Base-by-base conservation (phyloP, 768 basidiomycete genomes). In the Tulasnella sp. region DNA sequence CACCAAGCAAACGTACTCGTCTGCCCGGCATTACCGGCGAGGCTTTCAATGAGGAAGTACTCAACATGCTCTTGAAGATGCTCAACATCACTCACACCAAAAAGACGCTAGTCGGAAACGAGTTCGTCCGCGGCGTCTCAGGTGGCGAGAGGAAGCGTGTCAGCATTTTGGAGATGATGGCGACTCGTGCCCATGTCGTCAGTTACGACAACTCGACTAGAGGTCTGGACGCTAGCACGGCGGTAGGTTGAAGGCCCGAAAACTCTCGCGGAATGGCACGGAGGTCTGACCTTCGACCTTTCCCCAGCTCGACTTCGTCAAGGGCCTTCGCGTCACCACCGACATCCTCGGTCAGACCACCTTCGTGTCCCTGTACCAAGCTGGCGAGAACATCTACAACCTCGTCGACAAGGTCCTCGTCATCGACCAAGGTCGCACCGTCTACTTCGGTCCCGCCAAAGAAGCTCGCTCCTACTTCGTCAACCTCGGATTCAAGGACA, bases 71-170 rank as follows among this genome's bases (percentile, higher is more conserved):
- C 29, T 85, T 87, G 82, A 90, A 90, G 0, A 87, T 93, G 40
- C 94, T 95, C 81, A 94, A 95, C 16, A 87, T 97, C 80, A 85
- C 86, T 3, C 93, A 93, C 81, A 90, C 88, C 2, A 87, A 87
- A 82, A 87, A 91, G 77, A 95, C 93, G 0, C 88, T 88, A 74
- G 87, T 96, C 70, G 95, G 95, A 7, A 89, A 95, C 85, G 92
- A 90, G 23, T 88, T 89, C 42, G 88, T 95, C 13, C 86, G 87
- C 75, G 87, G 92, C n/a, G 88, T 93, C 23, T 90, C 88, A 51
- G 92, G 92, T 16, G 93, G 92, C 2, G 90, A 93, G 86, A 87
- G 91, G 74, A 95, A 94, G 83, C 89, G 94, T 15, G 93, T 95
- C 3, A 91, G 91, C n/a, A 92, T 94, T 80, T 87, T 89, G 0